These are phyloP conservation scores for Daedalea quercina DNA, from an alignment of 768 basidiomycete species.

Conservation along the genomic window DNA sequence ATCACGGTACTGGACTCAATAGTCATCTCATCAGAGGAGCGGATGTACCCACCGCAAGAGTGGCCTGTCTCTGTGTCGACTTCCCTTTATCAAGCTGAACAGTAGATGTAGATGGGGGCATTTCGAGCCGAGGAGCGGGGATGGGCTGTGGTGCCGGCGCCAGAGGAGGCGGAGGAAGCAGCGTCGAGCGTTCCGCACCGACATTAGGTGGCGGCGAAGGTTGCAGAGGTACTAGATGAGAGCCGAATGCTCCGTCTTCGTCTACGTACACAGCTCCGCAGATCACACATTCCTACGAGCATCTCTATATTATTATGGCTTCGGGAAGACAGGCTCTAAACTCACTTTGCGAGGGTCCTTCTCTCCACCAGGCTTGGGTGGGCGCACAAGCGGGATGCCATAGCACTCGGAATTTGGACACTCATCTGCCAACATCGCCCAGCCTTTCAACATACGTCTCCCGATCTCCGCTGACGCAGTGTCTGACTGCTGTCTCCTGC, in stretches of 20 bases:
- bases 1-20: background rate
- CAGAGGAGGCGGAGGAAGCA: background rate
- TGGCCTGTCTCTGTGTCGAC: background rate
- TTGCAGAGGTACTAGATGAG: conserved; percentile 22
- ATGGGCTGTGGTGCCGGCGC: background rate
- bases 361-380: conserved; percentile 54
- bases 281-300: conserved; percentile 69
- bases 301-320: background rate
- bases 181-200: background rate
- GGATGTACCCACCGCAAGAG: background rate
- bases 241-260: conserved; percentile 46
- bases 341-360: conserved; percentile 64
- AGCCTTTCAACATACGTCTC: conserved; percentile 68
- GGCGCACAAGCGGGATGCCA: conserved; percentile 79
- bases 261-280: conserved; percentile 58
- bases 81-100: background rate
- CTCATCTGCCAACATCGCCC: conserved; percentile 88
- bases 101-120: conserved; percentile 6
- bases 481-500: conserved; percentile 77
- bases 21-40: background rate
- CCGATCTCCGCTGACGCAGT: conserved; percentile 75
- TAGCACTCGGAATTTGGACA: conserved; percentile 65
- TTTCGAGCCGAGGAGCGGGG: background rate
- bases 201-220: background rate
- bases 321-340: background rate